Conservation (phyloP, 2,329 filamentous ascomycete species). For the Penicillium crustosum region DNA sequence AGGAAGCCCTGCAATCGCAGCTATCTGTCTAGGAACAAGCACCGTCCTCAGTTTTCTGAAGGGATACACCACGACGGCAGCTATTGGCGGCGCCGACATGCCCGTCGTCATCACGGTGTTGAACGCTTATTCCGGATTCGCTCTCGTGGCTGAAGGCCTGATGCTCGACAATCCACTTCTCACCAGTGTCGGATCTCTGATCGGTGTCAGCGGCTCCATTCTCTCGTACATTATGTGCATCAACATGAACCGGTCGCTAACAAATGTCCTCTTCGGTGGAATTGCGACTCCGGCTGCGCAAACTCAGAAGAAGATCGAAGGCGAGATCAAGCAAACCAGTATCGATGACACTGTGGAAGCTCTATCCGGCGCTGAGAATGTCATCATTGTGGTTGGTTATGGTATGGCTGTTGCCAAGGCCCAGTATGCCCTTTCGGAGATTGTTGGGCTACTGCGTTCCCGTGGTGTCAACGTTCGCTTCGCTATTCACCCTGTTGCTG, state of each 20-base stretch:
- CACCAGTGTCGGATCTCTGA: conserved; percentile 80
- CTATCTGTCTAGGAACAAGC: conserved; percentile 73
- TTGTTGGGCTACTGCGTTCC: conserved; percentile 69
- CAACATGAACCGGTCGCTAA: conserved; percentile 88
- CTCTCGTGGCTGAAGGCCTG: conserved; percentile 83
- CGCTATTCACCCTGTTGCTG: conserved; percentile 86
- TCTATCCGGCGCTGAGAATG: conserved; percentile 72
- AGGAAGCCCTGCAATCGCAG: conserved; percentile 74
- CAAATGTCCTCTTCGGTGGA: conserved; percentile 85
- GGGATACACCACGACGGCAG: conserved; percentile 82
- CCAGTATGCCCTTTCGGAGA: conserved; percentile 85
- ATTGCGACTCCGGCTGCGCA: conserved; percentile 63
- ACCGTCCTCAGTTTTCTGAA: conserved; percentile 78
- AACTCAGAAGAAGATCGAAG: conserved; percentile 73
- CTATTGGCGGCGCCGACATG: conserved; percentile 93
- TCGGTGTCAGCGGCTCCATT: conserved; percentile 85
- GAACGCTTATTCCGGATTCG: conserved; percentile 89
- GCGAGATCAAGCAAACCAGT: conserved; percentile 72
- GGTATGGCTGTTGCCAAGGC: conserved; percentile 94
- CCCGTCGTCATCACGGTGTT: conserved; percentile 87
- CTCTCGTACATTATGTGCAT: conserved; percentile 85
- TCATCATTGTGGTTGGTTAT: conserved; percentile 88
- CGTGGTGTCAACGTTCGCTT: conserved; percentile 81
- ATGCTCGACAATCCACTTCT: conserved; percentile 87
- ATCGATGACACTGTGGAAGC: conserved; percentile 79